Conservation (phyloP, 345 rosid species). For the Gossypium herbaceum region DNA sequence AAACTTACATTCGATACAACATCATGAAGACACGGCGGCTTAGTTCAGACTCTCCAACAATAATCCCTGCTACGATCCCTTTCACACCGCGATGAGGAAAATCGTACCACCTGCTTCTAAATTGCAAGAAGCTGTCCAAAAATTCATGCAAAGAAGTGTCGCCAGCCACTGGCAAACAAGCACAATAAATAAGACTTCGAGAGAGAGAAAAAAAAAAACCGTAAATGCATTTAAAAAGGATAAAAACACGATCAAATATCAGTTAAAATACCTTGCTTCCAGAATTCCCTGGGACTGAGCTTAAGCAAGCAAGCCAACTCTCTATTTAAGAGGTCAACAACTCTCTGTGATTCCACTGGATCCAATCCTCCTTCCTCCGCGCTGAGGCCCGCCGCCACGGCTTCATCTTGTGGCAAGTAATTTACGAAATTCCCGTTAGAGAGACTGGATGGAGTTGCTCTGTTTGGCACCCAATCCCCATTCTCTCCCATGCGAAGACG, state of each 20-base stretch:
- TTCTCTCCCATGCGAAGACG: conserved; percentile 41
- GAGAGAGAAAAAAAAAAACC: not conserved
- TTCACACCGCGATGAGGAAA: conserved; percentile 84
- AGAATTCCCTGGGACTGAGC: conserved; percentile 70
- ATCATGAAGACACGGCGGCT: conserved; percentile 84
- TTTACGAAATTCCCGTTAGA: conserved; percentile 54
- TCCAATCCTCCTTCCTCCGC: conserved; percentile 82
- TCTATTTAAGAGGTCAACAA: conserved; percentile 84
- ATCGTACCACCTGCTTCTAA: conserved; percentile 95
- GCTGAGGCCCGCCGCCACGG: conserved; percentile 75
- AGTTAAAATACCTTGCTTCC: conserved; percentile 64
- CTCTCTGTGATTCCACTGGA: conserved; percentile 89
- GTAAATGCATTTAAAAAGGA: not conserved
- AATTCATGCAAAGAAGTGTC: conserved; percentile 72
- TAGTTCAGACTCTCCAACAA: conserved; percentile 78
- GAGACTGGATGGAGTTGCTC: conserved; percentile 24
- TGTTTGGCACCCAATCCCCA: conserved; percentile 42
- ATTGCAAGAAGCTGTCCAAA: conserved; percentile 76
- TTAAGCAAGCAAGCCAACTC: conserved; percentile 80
- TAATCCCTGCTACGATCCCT: conserved; percentile 78
- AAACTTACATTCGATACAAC: conserved; percentile 81
- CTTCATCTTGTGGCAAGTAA: conserved; percentile 96
- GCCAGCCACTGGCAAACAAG: conserved; percentile 53
- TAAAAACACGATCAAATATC: not conserved
- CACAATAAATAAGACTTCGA: not conserved